Percentiles rank a stretch among this genome's conserved stretches.
These are phyloP conservation scores for Salmacisia buchloeana DNA, from an alignment of 1,284 basidiomycete genomes.

Conservation along the genomic window DNA sequence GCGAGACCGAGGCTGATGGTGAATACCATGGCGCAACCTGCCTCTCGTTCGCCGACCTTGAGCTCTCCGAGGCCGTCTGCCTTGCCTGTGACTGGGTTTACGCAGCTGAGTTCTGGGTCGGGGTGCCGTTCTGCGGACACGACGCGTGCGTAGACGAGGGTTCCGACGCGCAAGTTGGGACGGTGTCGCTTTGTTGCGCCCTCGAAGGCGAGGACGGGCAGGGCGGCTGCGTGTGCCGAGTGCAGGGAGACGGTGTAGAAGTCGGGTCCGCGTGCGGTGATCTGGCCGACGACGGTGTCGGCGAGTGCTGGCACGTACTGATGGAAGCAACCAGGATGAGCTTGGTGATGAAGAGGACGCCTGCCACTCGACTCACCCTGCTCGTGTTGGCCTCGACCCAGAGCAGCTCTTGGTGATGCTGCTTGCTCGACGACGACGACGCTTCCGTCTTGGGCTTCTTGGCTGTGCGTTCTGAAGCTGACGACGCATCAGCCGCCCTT, in stretches of 20 bases:
- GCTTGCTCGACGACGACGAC: too few relatives aligned
- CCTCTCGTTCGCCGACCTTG: conserved; percentile 25
- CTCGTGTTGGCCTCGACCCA: conserved; percentile 36
- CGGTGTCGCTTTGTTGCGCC: conserved; percentile 47
- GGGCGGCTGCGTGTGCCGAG: conserved; percentile 22
- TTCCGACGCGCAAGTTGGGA: conserved; percentile 43
- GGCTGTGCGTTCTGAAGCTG: not conserved
- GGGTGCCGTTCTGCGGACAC: conserved; percentile 31
- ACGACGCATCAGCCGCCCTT: not conserved
- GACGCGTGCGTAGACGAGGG: conserved; percentile 41
- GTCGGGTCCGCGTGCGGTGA: conserved; percentile 39
- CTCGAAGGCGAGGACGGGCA: conserved; percentile 45
- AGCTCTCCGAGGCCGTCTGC: conserved; percentile 44
- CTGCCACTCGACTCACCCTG: conserved; percentile 13
- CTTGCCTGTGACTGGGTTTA: conserved; percentile 40
- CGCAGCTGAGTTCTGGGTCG: conserved; percentile 46
- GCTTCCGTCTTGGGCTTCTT: not conserved
- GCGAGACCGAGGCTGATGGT: conserved; percentile 22
- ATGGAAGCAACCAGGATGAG: not conserved
- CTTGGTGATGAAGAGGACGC: not conserved
- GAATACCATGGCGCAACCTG: conserved; percentile 23
- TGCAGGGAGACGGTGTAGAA: conserved; percentile 41
- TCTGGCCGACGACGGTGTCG: conserved; percentile 42
- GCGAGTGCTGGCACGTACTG: conserved; percentile 34
- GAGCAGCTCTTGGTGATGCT: too few relatives aligned